phyloP scores from a whole-genome alignment of 306 rosid genomes.

The Casuarina glauca region DNA sequence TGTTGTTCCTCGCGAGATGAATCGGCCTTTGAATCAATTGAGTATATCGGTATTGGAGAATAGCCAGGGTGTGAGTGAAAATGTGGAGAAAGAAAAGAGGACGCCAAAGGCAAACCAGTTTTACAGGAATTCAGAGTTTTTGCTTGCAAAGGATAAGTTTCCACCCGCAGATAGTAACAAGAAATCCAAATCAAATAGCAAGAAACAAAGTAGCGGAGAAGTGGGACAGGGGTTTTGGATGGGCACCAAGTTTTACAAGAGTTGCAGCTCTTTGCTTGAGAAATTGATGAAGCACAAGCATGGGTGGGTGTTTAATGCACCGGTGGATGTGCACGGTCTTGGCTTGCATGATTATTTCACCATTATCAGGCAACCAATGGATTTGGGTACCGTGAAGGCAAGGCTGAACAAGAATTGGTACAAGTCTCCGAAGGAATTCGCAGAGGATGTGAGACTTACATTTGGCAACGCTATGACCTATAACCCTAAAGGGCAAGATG shows the following conservation, averaged over 20 bases:
- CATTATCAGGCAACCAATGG: constrained; percentile 88
- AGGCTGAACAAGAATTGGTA: constrained; percentile 91
- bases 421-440: constrained; percentile 91
- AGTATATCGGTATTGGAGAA: constrained; percentile 65
- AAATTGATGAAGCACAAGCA: constrained; percentile 91
- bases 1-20: constrained; percentile 52
- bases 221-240: constrained; percentile 47
- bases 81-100: constrained; percentile 90
- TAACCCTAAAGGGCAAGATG: constrained; percentile 92
- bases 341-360: constrained; percentile 87
- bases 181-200: constrained; percentile 67
- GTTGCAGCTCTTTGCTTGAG: constrained; percentile 88
- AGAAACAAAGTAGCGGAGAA: constrained; percentile 75
- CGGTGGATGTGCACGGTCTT: constrained; percentile 78
- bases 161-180: constrained; percentile 88
- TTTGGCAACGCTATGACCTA: constrained; percentile 87
- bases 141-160: constrained; percentile 90
- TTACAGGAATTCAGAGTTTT: constrained; percentile 79
- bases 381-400: constrained; percentile 78
- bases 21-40: constrained; percentile 70
- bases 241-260: constrained; percentile 85
- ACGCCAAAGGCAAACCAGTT: constrained; percentile 94
- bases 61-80: constrained; percentile 63
- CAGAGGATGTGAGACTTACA: constrained; percentile 97
- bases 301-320: constrained; percentile 89